Base-by-base conservation (phyloP, 2,329 filamentous ascomycete genomes). In the Fusarium domesticum region DNA sequence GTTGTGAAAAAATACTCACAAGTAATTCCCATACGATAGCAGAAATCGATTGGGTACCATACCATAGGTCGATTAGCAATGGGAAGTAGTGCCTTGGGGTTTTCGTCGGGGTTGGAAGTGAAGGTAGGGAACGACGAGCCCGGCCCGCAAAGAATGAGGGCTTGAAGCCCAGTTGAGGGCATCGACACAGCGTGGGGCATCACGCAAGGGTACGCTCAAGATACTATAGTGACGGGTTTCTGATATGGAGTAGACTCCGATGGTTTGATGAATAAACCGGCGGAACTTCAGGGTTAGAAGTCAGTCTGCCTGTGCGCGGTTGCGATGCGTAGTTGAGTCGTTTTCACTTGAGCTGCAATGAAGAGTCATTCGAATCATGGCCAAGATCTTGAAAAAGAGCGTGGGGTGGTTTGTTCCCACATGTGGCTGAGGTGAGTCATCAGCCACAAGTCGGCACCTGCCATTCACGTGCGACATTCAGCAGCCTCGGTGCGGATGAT, bases 41-140 rank as follows among this genome's bases (percentile, higher is more conserved):
- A 92, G 70, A 89, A 92, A 59, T 92, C 87, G 32, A 93, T 79
- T 6, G 88, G 84, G 64, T 93, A 93, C 86, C 89, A 92, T 35
- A 93, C 84, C 88, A 93, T 93, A 1, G 88, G 88, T 56, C 88
- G 72, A 65, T 93, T 93, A 28, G 88, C 88, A 47, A 93, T 86
- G 6, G 88, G 88, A 6, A 93, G 70, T 17, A 93, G 77, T 8
- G 88, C 87, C 69, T 93, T 93, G 8, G 88, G 87, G 49, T 87
- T 84, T 62, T 91, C 85, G 68, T 86, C 83, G 5, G 87, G 85
- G 50, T 84, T 88, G 3, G 86, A 84, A 2, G 87, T 91, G 64
- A 93, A 92, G 1, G 88, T 92, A 35, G 85, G 83, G 56, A 93
- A 85, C 0, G 85, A 90, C 7, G 85, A 87, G 42, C 88, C 88